A percentile compares a stretch with the other conserved stretches of the same genome.
These are phyloP conservation scores for Huntiella abstrusa DNA, from an alignment of 2,329 filamentous ascomycete genomes.

Conservation along the genomic window DNA sequence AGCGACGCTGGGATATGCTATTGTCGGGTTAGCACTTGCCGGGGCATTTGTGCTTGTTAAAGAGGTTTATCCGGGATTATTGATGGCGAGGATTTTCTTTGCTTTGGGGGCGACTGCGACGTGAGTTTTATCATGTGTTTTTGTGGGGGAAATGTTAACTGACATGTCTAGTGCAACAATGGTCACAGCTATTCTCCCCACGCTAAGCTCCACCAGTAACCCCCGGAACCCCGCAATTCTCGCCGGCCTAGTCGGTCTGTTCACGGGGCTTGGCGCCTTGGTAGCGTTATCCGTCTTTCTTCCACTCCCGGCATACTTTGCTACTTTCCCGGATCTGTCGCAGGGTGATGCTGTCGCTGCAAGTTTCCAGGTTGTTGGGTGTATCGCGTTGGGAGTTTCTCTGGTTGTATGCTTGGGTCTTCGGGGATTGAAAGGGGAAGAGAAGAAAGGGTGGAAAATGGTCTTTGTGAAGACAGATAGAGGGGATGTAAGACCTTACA, in stretches of 20 bases:
- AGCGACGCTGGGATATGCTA: conserved; percentile 57
- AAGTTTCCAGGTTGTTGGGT: conserved; percentile 75
- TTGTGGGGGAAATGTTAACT: not conserved
- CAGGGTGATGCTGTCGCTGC: conserved; percentile 57
- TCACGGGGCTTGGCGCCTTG: conserved; percentile 80
- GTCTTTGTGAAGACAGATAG: conserved; percentile 18
- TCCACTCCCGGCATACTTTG: conserved; percentile 67
- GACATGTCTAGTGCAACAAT: conserved; percentile 49
- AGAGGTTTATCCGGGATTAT: conserved; percentile 74
- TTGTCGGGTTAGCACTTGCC: conserved; percentile 61
- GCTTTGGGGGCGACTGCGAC: conserved; percentile 81
- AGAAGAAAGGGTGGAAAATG: conserved; percentile 51
- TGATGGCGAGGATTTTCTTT: conserved; percentile 72
- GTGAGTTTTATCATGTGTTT: conserved; percentile 24
- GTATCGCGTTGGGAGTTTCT: conserved; percentile 52
- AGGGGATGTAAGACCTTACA: conserved; percentile 29
- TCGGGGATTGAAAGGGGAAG: conserved; percentile 48
- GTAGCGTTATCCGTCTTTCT: conserved; percentile 68
- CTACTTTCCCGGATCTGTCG: conserved; percentile 48
- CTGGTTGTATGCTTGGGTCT: conserved; percentile 64
- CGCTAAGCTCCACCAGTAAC: conserved; percentile 30
- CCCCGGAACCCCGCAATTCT: conserved; percentile 38
- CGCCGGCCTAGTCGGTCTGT: conserved; percentile 78
- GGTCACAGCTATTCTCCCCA: conserved; percentile 87
- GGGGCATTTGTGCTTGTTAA: conserved; percentile 60